Conservation (phyloP, 2,329 filamentous ascomycete species). For the Sclerotinia trifoliorum region DNA sequence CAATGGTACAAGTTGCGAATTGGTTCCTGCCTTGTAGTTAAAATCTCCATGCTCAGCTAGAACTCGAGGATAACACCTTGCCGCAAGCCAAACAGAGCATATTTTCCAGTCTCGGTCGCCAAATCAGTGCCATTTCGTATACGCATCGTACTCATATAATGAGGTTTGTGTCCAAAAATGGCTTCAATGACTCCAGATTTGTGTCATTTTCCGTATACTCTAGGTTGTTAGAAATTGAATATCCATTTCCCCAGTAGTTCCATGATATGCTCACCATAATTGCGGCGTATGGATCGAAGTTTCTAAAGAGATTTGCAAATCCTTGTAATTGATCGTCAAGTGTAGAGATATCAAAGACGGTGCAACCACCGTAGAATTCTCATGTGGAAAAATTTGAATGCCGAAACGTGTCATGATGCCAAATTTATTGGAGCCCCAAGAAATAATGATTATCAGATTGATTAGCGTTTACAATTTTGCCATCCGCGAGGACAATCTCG, state of each 20-base stretch:
- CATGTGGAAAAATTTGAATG: neutral
- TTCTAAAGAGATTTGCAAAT: neutral
- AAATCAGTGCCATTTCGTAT: neutral
- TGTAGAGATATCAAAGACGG: neutral
- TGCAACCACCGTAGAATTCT: neutral
- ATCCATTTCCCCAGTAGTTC: neutral
- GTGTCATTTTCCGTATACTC: neutral
- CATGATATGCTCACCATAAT: neutral
- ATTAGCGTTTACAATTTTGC: neutral
- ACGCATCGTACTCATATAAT: conserved; percentile 3
- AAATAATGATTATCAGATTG: neutral
- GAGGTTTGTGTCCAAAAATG: neutral
- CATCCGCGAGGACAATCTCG: conserved; percentile 7
- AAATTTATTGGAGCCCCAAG: neutral
- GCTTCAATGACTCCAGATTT: neutral
- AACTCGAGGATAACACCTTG: neutral
- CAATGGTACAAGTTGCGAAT: neutral
- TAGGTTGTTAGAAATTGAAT: neutral
- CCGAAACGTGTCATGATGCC: conserved; percentile 42
- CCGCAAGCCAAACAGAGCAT: neutral
- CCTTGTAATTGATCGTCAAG: neutral
- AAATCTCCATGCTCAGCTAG: neutral
- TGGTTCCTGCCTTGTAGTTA: neutral
- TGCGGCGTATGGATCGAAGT: neutral
- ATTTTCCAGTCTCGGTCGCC: neutral